Percentiles rank a stretch among this genome's conserved stretches.
These are phyloP conservation scores for Malassezia japonica DNA, from an alignment of 1,284 basidiomycete species.

Conservation along the genomic window DNA sequence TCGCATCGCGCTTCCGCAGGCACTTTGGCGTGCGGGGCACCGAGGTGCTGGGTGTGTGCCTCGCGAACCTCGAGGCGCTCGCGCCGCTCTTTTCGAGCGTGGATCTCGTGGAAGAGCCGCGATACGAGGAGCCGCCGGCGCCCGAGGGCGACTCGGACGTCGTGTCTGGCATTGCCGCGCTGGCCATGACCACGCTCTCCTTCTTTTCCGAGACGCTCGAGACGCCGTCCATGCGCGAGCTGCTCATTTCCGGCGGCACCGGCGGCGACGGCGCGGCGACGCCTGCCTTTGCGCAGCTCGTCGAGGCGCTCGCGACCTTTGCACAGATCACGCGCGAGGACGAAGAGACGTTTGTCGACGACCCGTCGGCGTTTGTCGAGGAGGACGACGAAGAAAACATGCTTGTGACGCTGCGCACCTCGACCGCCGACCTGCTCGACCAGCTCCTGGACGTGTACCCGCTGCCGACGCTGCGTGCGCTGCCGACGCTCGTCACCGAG, in stretches of 20 bases:
- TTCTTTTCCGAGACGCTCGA: slow-evolving; percentile 62
- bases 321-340: slow-evolving; percentile 81
- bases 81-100: slow-evolving; percentile 23
- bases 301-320: slow-evolving; percentile 61
- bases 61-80: slow-evolving; percentile 23
- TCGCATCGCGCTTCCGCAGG: slow-evolving; percentile 30
- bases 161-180: slow-evolving; percentile 57
- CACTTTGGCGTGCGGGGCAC: slow-evolving; percentile 21
- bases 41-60: slow-evolving; percentile 15
- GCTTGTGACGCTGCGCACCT: slow-evolving; percentile 68
- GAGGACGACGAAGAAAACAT: slow-evolving; percentile 89
- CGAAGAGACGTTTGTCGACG: slow-evolving; percentile 81
- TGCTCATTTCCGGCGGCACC: slow-evolving; percentile 54
- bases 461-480: slow-evolving; percentile 55
- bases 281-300: slow-evolving; percentile 49
- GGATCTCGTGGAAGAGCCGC: slow-evolving; percentile 49
- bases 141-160: slow-evolving; percentile 64
- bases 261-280: slow-evolving; percentile 50
- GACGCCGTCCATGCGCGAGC: slow-evolving; percentile 56
- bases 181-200: slow-evolving; percentile 70
- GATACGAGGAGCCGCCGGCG: slow-evolving; percentile 48
- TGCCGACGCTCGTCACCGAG: slow-evolving; percentile 34
- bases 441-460: slow-evolving; percentile 67
- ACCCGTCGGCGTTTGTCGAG: slow-evolving; percentile 82
- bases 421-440: slow-evolving; percentile 70